phyloP scores from a whole-genome alignment of 2,329 filamentous ascomycete genomes.

The Fusarium nodosum region DNA sequence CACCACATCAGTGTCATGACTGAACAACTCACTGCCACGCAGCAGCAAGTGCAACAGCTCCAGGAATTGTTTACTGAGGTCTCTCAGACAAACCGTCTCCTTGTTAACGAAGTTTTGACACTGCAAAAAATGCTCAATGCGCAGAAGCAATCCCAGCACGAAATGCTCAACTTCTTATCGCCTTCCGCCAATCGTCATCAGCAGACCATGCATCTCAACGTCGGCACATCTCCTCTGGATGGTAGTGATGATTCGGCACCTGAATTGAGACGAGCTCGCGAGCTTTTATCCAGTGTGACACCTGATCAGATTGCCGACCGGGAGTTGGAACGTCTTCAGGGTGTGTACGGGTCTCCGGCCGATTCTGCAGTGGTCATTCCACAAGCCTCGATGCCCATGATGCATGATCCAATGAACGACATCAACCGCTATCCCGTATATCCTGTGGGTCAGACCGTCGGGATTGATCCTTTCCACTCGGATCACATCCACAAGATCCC shows the following conservation, averaged over 20 bases:
- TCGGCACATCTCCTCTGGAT: constrained; percentile 58
- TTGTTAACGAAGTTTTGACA: constrained; percentile 72
- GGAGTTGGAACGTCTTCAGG: constrained; percentile 68
- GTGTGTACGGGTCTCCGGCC: constrained; percentile 66
- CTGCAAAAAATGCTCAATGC: constrained; percentile 72
- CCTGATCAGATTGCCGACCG: constrained; percentile 67
- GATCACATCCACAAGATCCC: constrained; percentile 96
- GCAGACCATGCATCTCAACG: constrained; percentile 54
- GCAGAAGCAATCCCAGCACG: constrained; percentile 69
- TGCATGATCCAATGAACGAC: constrained; percentile 69
- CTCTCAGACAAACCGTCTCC: constrained; percentile 70
- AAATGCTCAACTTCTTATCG: constrained; percentile 69
- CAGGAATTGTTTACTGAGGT: constrained; percentile 89
- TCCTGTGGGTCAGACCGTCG: constrained; percentile 89
- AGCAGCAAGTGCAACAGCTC: constrained; percentile 90
- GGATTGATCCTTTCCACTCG: constrained; percentile 94
- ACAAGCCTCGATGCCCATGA: constrained; percentile 60
- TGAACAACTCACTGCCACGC: constrained; percentile 88
- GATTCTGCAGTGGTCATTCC: constrained; percentile 63
- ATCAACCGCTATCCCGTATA: constrained; percentile 79
- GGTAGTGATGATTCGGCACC: constrained; percentile 63
- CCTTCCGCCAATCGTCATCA: constrained; percentile 58
- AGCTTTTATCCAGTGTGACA: constrained; percentile 67
- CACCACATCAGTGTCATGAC: constrained; percentile 93
- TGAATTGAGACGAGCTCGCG: constrained; percentile 69